Evolutionary conservation across 2,329 filamentous ascomycete genomes (phyloP).

Genomic region (Penicillium brasilianum): DNA sequence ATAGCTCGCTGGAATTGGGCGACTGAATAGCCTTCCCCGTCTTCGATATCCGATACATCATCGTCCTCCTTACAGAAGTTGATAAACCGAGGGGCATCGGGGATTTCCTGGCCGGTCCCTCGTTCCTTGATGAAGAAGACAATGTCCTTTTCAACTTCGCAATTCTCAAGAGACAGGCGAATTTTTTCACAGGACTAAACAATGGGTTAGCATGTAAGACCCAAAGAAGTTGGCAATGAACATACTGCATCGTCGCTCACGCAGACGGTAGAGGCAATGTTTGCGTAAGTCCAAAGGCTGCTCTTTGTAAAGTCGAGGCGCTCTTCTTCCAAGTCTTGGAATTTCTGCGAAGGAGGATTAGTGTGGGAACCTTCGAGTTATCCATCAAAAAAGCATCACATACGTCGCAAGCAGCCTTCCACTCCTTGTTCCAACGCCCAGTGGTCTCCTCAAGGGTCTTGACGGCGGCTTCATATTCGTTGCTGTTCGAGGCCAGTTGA

Average conservation of each 20-base stretch:
- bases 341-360: conserved; percentile 67
- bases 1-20: conserved; percentile 95
- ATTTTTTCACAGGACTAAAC: conserved; percentile 87
- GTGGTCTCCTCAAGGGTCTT: conserved; percentile 96
- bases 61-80: conserved; percentile 95
- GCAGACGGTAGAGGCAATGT: conserved; percentile 95
- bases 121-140: conserved; percentile 81
- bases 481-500: conserved; percentile 86
- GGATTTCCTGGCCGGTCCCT: conserved; percentile 96
- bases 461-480: conserved; percentile 90
- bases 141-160: conserved; percentile 97
- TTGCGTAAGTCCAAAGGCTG: conserved; percentile 97
- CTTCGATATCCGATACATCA: conserved; percentile 78
- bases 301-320: conserved; percentile 96
- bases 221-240: conserved; percentile 13
- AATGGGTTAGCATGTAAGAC: conserved; percentile 24
- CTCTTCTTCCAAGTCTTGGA: conserved; percentile 98
- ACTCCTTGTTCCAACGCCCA: conserved; percentile 93
- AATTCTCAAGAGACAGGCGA: conserved; percentile 86
- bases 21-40: conserved; percentile 95
- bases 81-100: conserved; percentile 96
- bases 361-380: conserved; percentile 20
- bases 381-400: conserved; percentile 28
- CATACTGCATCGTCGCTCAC: conserved; percentile 86
- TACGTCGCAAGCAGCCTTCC: conserved; percentile 90